Base-by-base conservation (phyloP, 148 eudicot genomes). In the Persicaria maculosa region DNA sequence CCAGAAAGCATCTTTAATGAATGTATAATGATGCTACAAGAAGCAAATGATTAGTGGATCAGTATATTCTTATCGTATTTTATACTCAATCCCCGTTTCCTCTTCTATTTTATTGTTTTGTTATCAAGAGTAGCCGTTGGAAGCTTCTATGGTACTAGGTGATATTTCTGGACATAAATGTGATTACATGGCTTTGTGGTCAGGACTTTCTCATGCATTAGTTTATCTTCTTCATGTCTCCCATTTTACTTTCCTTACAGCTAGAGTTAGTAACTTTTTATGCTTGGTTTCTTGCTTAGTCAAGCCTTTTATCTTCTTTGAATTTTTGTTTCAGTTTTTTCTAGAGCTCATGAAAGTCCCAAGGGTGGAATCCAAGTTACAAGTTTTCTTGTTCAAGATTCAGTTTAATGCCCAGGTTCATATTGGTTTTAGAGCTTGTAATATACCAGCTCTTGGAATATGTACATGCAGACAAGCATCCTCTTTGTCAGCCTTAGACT, bases 331-430 rank as follows among this genome's bases (percentile, higher is more conserved):
- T 65, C 90, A 93, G 98, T 93, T 89, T 74, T 91, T 91, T 76
- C 11, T 91, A 82, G 98, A 93, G 91, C 85, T 93, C 79, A 93
- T 93, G 98, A 93, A 93, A 83, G 97, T 84, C 70, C 98, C 98
- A 62, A 84, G 98, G 54, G 95, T 91, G 84, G 98, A 93, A 79
- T 86, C 95, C 65, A 93, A 93, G 84, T 79, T 93, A 64, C 80
- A 89, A 85, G 93, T 91, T 71, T 93, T 93, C 81, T 81, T 88
- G 72, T 93, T 93, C 90, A 91, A 90, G 87, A 93, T 93, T 79
- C 95, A 89, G 83, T 93, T 89, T 78, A 89, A 83, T 50, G 48
- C 91, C 61, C 98, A 93, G 98, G 97, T 89, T 47, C 43, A 73
- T 45, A 44, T 46, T 71, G 73, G 54, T 71, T 46, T 25, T 48